These are phyloP conservation scores for Ceratobasidium sp. DNA, from an alignment of 1,284 basidiomycete genomes.

Conservation along the genomic window DNA sequence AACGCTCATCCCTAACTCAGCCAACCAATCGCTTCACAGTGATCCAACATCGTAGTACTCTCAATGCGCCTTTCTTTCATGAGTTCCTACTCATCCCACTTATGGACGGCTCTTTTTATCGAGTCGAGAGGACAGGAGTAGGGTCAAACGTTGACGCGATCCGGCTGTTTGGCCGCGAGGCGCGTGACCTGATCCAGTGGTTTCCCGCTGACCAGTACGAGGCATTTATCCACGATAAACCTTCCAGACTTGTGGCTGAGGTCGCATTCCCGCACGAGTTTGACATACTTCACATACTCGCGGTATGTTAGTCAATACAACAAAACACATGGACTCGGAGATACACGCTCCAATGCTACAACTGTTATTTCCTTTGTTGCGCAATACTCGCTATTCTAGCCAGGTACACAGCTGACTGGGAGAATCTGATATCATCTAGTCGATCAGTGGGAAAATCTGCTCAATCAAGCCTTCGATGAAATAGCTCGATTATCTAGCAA, in stretches of 20 bases:
- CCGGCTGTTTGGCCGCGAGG: not conserved
- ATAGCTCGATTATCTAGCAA: not conserved
- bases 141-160: constrained; percentile 7
- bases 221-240: no score
- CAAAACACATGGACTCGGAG: not conserved
- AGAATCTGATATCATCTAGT: not conserved
- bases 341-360: constrained; percentile 10
- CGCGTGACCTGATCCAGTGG: not conserved
- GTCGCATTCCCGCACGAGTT: not conserved
- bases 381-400: not conserved
- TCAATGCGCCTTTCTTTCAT: constrained; percentile 19
- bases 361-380: constrained; percentile 1
- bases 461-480: not conserved
- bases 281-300: constrained; percentile 1
- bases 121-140: constrained; percentile 21
- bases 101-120: constrained; percentile 5
- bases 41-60: constrained; percentile 8
- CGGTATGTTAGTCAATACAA: constrained; percentile 3
- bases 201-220: no score
- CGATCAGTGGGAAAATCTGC: not conserved
- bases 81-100: constrained; percentile 23
- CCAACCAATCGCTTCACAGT: not conserved
- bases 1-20: not conserved
- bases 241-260: not conserved
- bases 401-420: not conserved